Conservation (phyloP, 345 rosid species). For the Rubroshorea leprosula region DNA sequence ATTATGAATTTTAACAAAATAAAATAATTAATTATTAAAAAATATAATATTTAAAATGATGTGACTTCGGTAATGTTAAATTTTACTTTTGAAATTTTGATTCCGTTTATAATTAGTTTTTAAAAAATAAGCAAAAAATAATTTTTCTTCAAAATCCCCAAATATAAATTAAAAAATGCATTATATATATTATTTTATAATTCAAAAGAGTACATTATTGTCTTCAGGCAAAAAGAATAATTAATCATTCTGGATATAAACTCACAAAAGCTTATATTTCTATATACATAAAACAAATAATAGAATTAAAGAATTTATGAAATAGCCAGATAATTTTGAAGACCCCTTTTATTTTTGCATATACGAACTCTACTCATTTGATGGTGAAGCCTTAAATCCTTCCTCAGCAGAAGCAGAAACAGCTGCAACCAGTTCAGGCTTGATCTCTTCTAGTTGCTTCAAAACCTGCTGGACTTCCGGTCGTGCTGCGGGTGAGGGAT, state of each 20-base stretch:
- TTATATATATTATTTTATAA: too few species aligned
- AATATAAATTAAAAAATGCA: not conserved
- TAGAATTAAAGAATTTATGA: too few species aligned
- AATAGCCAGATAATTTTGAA: too few species aligned
- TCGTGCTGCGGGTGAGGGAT: conserved; percentile 71
- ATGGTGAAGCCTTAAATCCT: conserved; percentile 32
- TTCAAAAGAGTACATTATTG: not conserved
- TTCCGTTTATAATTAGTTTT: too few species aligned
- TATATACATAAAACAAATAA: not conserved
- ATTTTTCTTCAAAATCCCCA: not conserved
- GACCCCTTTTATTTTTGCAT: conserved; percentile 3
- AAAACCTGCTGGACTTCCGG: conserved; percentile 70
- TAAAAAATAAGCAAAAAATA: too few species aligned
- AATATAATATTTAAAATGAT: too few species aligned
- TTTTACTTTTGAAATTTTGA: too few species aligned
- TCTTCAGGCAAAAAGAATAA: not conserved
- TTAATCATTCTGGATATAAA: too few species aligned
- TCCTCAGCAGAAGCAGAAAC: conserved; percentile 31
- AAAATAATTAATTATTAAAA: too few species aligned
- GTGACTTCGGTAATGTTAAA: too few species aligned
- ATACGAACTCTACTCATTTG: conserved; percentile 20
- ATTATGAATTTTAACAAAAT: too few species aligned
- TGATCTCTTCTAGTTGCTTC: conserved; percentile 70
- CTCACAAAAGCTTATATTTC: too few species aligned
- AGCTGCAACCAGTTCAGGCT: conserved; percentile 42